Conservation (phyloP, 176 grass and related monocot genomes). For the Poa annua region DNA sequence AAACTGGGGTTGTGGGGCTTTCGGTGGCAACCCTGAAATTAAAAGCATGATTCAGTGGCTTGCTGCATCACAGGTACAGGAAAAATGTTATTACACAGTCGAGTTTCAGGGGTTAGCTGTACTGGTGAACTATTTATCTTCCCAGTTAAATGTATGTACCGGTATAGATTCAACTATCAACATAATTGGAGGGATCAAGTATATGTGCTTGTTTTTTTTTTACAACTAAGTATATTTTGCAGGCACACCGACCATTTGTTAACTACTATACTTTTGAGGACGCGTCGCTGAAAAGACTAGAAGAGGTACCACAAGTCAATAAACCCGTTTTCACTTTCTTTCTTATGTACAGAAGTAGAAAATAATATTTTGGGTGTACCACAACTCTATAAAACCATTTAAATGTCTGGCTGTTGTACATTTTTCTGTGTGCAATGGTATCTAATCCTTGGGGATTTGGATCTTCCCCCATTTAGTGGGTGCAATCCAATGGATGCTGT, state of each 20-base stretch:
- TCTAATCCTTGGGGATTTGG: not conserved
- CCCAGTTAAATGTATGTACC: not conserved
- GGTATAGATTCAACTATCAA: not conserved
- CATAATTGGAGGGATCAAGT: not conserved
- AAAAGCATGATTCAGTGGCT: constrained; percentile 98
- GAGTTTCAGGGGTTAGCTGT: not conserved
- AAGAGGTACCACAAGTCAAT: constrained; percentile 58
- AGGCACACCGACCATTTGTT: constrained; percentile 76
- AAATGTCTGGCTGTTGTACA: not conserved
- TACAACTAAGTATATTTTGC: constrained; percentile 44
- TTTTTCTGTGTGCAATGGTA: not conserved
- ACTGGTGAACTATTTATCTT: not conserved
- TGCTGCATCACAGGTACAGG: constrained; percentile 82
- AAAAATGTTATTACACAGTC: not conserved
- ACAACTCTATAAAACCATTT: too few species aligned
- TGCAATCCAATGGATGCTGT: not conserved
- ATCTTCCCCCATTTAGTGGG: not conserved
- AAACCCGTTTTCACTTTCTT: not conserved
- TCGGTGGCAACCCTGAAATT: constrained; percentile 91
- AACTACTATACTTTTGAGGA: constrained; percentile 90
- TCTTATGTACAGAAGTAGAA: not conserved
- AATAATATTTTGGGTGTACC: not conserved
- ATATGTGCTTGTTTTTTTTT: not conserved
- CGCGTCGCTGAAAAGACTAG: constrained; percentile 58
- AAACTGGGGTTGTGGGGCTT: constrained; percentile 96